These are phyloP conservation scores for Tricholoma terreum DNA, from an alignment of 768 basidiomycete species.

Conservation along the genomic window DNA sequence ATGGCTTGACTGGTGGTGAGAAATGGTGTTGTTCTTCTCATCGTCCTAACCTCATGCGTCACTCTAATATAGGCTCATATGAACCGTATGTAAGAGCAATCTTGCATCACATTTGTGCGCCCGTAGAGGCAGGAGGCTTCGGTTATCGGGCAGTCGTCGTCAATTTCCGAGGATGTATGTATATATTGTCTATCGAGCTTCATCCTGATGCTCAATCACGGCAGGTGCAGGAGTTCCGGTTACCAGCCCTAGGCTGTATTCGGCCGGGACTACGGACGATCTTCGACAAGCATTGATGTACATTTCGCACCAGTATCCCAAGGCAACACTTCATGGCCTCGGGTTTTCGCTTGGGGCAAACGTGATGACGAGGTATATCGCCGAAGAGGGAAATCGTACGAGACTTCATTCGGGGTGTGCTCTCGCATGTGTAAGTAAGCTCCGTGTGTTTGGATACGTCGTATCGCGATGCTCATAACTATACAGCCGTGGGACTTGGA, in stretches of 20 bases:
- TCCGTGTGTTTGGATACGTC: conserved; percentile 9
- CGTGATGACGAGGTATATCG: conserved; percentile 82
- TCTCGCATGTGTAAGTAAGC: conserved; percentile 66
- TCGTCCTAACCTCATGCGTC: not conserved
- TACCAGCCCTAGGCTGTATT: conserved; percentile 78
- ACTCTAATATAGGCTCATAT: conserved; percentile 58
- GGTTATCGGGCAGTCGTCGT: conserved; percentile 87
- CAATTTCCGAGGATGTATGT: conserved; percentile 87
- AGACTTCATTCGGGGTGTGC: conserved; percentile 62
- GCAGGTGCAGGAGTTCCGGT: conserved; percentile 80
- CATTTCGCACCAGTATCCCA: conserved; percentile 66
- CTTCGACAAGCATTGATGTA: conserved; percentile 75
- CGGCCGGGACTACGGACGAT: conserved; percentile 86
- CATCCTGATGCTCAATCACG: conserved; percentile 6
- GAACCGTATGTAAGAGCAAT: conserved; percentile 87
- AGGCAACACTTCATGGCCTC: conserved; percentile 75
- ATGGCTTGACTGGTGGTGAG: conserved; percentile 48
- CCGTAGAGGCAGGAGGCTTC: conserved; percentile 71
- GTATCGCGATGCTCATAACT: not conserved
- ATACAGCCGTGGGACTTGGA: conserved; percentile 49
- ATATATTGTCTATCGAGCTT: conserved; percentile 7
- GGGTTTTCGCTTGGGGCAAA: conserved; percentile 93
- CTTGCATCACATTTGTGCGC: conserved; percentile 63
- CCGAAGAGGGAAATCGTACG: conserved; percentile 67
- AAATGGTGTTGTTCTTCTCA: not conserved